phyloP scores from a whole-genome alignment of 2,329 filamentous ascomycete genomes.

The Colletotrichum sp. region DNA sequence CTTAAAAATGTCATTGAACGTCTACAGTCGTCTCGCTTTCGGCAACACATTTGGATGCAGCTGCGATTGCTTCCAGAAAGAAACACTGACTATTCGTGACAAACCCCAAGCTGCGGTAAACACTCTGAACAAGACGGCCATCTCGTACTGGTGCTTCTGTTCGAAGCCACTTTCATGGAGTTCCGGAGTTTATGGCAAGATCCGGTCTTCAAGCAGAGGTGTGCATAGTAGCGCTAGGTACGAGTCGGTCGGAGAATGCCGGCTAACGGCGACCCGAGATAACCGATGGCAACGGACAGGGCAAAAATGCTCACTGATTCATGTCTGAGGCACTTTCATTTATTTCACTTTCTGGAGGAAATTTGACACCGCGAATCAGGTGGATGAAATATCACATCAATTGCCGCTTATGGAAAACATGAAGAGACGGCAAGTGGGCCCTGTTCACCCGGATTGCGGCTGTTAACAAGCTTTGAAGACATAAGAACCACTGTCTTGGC shows the following conservation, averaged over 20 bases:
- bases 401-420: neutral
- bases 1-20: neutral
- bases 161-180: neutral
- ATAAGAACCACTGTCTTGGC: neutral
- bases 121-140: neutral
- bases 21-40: neutral
- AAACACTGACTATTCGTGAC: neutral
- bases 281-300: neutral
- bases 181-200: neutral
- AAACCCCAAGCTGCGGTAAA: accelerated
- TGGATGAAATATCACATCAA: neutral
- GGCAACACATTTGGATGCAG: neutral
- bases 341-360: neutral
- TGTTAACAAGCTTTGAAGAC: neutral
- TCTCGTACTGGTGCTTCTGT: accelerated
- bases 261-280: neutral
- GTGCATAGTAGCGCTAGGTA: neutral
- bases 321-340: neutral
- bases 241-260: neutral
- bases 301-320: neutral
- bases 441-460: neutral
- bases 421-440: neutral
- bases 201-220: accelerated
- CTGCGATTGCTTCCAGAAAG: neutral
- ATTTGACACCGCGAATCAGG: neutral